Evolutionary conservation across 305 asterid species (phyloP).

Genomic region (Fraxinus angustifolia): DNA sequence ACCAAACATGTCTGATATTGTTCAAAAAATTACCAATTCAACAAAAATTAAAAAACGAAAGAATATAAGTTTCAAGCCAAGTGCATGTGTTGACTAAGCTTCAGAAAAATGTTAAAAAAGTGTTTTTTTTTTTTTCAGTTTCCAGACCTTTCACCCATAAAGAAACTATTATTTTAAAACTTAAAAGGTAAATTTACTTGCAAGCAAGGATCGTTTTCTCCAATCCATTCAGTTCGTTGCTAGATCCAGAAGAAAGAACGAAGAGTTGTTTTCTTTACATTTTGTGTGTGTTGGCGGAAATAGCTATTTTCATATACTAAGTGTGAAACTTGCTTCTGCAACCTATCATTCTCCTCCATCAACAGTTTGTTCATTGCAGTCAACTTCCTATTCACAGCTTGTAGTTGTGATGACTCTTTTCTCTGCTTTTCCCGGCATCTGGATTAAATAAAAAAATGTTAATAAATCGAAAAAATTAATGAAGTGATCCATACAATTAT

Average conservation of each 20-base stretch:
- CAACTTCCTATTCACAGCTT: conserved; percentile 80
- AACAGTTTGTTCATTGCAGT: conserved; percentile 90
- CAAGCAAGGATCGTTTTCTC: not conserved
- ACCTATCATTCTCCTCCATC: conserved; percentile 97
- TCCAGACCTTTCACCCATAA: not conserved
- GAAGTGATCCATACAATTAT: not conserved
- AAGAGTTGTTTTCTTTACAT: conserved; percentile 36
- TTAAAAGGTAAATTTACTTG: not conserved
- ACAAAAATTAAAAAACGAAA: too few relatives aligned
- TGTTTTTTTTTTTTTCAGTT: not conserved
- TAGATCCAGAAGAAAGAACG: not conserved
- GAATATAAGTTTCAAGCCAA: not conserved
- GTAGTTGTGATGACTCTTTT: conserved; percentile 87
- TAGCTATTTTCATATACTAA: conserved; percentile 80
- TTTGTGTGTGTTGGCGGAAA: conserved; percentile 80
- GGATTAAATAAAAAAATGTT: not conserved
- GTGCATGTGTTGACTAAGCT: not conserved
- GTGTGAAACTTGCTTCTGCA: conserved; percentile 94
- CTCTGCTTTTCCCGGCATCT: conserved; percentile 97
- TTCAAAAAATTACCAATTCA: not conserved
- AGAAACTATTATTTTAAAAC: not conserved
- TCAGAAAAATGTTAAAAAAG: not conserved
- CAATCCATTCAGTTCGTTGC: not conserved
- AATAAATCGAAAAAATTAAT: not conserved
- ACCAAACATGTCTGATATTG: not conserved